Base-by-base conservation (phyloP, 1,284 basidiomycete genomes). In the Retiboletus flavoniger region DNA sequence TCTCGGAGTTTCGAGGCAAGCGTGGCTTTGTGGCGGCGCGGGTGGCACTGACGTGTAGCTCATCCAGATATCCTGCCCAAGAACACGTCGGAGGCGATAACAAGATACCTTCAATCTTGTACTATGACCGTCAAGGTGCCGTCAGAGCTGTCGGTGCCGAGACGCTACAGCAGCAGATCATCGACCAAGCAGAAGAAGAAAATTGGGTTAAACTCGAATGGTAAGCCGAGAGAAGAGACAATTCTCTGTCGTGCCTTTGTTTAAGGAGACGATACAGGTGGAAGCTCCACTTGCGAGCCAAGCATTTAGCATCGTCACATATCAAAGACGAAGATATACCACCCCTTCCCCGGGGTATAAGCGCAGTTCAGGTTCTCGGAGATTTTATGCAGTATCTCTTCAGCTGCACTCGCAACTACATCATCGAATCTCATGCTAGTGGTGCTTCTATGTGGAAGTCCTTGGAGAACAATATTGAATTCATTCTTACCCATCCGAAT, bases 91-190 rank as follows among this genome's bases (percentile, higher is more conserved):
- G 69, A 0, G 71, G 75, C 0, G 69, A 80, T 43, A 77, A 72
- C 7, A 84, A 84, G 60, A 80, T 84, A 29, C 83, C 82, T 0
- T 78, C 80, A 0, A 69, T 82, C 16, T 64, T 84, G 42, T 83
- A 76, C 54, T 85, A 84, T 61, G 76, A 78, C 47, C 58, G 57
- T 8, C 56, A 71, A 16, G 81, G 80, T 1, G 55, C 53, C 1
- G 70, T 79, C 3, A 67, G 67, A 21, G 79, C 80, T 1, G 68
- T 74, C 4, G 82, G 82, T 2, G 79, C 81, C 1, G 80, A 83
- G 54, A 75, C 77, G 0, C 59, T 69, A 10, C 63, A 69, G 17
- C 73, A 76, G 13, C 69, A 66, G 4, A 68, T 76, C 21, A 64
- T 72, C 31, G 69, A 76, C 3, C 62, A 70, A 42, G 77, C 76